Base-by-base conservation (phyloP, 306 rosid species). In the Malus domestica region DNA sequence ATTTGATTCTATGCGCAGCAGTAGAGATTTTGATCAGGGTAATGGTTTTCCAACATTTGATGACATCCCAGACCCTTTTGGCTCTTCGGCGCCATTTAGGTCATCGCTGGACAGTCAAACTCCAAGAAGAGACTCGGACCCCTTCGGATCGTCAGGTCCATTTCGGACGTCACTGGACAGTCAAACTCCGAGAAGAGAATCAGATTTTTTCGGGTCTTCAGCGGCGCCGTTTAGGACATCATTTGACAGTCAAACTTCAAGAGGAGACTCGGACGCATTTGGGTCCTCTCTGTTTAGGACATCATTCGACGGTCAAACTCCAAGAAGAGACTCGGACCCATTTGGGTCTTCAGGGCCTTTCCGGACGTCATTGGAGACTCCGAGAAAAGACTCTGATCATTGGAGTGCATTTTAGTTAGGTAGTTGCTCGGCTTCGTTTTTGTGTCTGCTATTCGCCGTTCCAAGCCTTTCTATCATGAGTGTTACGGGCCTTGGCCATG, bases 331-430 rank as follows among this genome's bases (percentile, higher is more conserved):
- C 76, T 85, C 97, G 0, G 98, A 88, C 80, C 90, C 93, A 70
- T 92, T 96, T 52, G 99, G 97, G 76, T 82, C 97, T 27, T 75
- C 89, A 2, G 96, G 86, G 73, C 96, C 97, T 10, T 93, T 86
- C 80, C 86, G 72, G 80, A 75, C 89, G 11, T 89, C 94, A 68
- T 71, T 85, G 45, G 98, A 93, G 83, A 91, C 89, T 77, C 93
- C 97, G 0, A 86, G 84, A 80, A 85, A 70, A 83, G 89, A 80
- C 69, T 85, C 96, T 8, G 93, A 90, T 81, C 84, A 78, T 77
- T 96, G 98, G 99, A 93, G 91, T 75, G 94, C 94, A 5, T 93
- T 96, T 81, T 92, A 96, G 93, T 72, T 57, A 81, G 73, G 73
- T 73, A 49, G 75, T 74, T 25, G 83, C 58, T 76, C 42, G 12